phyloP scores from a whole-genome alignment of 331 rosid species.

The Malus hybrid region DNA sequence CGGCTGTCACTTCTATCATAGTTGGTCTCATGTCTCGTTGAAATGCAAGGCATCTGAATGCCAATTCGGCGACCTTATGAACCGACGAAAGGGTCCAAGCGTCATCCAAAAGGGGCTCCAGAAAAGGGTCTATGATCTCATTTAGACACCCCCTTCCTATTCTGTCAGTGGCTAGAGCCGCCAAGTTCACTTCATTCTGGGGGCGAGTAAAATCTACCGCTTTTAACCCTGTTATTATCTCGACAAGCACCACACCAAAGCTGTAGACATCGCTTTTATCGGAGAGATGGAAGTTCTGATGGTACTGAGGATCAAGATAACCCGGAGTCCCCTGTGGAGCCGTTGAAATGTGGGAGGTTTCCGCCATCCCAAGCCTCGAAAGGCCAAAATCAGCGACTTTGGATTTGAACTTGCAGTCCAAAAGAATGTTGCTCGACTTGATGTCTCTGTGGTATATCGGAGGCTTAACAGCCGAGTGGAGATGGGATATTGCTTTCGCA shows the following conservation, averaged over 20 bases:
- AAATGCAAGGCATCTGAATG: conserved; percentile 84
- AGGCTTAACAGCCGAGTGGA: conserved; percentile 60
- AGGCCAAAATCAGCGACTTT: conserved; percentile 96
- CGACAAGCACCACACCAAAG: conserved; percentile 85
- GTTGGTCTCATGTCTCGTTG: conserved; percentile 88
- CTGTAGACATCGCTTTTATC: conserved; percentile 77
- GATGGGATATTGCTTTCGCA: conserved; percentile 79
- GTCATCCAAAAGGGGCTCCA: conserved; percentile 30
- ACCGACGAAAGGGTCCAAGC: conserved; percentile 37
- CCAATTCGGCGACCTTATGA: conserved; percentile 70
- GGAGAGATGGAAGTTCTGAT: conserved; percentile 84
- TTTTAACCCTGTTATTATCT: conserved; percentile 70
- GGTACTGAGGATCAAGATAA: conserved; percentile 89
- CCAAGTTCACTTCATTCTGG: conserved; percentile 69
- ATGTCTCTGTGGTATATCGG: conserved; percentile 91
- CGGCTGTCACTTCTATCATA: conserved; percentile 80
- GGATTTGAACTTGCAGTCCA: conserved; percentile 53
- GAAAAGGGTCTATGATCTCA: conserved; percentile 65
- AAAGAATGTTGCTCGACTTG: conserved; percentile 81
- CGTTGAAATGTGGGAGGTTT: conserved; percentile 77
- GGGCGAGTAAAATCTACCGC: conserved; percentile 77
- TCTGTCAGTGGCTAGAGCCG: conserved; percentile 53
- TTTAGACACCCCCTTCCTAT: conserved; percentile 57
- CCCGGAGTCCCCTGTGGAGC: conserved; percentile 98
- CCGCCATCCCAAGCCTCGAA: conserved; percentile 69